These are phyloP conservation scores for Sugiyamaella smithiae DNA, from an alignment of 805 yeast genomes.

Conservation along the genomic window DNA sequence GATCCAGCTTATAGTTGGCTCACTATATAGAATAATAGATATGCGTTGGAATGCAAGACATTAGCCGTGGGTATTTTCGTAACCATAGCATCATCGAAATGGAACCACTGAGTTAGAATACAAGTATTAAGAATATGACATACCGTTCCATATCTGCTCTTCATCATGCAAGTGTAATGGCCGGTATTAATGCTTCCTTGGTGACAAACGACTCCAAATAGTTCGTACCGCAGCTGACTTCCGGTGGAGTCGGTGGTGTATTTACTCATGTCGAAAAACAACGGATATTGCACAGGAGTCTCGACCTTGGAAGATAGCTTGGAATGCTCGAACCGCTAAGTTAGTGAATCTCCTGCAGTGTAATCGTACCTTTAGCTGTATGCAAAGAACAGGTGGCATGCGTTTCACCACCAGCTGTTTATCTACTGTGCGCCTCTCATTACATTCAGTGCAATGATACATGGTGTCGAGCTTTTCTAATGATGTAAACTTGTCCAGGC, in stretches of 20 bases:
- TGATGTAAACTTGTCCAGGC: constrained; percentile 73
- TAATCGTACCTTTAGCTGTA: constrained; percentile 61
- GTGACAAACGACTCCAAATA: constrained; percentile 85
- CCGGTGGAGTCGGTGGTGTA: constrained; percentile 38
- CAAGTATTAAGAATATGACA: neutral
- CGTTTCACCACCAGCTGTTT: constrained; percentile 68
- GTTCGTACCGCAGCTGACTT: constrained; percentile 58
- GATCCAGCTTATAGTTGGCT: constrained; percentile 10
- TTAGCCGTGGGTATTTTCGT: constrained; percentile 60
- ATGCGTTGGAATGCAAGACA: constrained; percentile 72
- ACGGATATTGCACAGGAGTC: constrained; percentile 67
- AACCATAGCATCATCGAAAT: constrained; percentile 85
- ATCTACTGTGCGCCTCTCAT: constrained; percentile 57
- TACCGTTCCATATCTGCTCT: constrained; percentile 53
- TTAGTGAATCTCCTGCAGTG: constrained; percentile 1
- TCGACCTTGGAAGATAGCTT: constrained; percentile 64
- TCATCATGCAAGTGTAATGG: constrained; percentile 81
- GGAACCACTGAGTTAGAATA: constrained; percentile 58
- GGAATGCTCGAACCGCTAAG: constrained; percentile 15
- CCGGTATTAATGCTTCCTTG: constrained; percentile 95
- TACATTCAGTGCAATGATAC: constrained; percentile 70
- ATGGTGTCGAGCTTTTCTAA: constrained; percentile 72
- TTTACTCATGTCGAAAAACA: constrained; percentile 65
- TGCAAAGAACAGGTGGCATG: constrained; percentile 73
- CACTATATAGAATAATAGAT: constrained; percentile 53